Evolutionary conservation across 208 protist species (phyloP).

Genomic region (Trypanosoma boissoni): DNA sequence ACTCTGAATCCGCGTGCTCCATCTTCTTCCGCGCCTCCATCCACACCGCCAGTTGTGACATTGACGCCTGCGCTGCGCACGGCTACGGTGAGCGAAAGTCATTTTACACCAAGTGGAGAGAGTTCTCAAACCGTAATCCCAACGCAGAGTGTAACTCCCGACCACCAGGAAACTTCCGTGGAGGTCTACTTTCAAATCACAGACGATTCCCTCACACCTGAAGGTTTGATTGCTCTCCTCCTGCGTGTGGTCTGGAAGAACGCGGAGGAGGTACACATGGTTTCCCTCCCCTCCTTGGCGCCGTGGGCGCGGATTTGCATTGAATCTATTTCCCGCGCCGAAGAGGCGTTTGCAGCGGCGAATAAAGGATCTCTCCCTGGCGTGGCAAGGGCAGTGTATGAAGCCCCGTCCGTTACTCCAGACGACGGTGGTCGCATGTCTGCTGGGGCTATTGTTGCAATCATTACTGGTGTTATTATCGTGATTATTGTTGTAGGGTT

Average conservation of each 20-base stretch:
- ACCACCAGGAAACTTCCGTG: background rate
- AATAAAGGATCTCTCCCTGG: slow-evolving; percentile 5
- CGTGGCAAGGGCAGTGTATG: slow-evolving; percentile 6
- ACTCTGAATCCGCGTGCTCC: no score
- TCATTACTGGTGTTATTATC: slow-evolving; percentile 4
- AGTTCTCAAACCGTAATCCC: no score
- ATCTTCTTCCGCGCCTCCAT: background rate
- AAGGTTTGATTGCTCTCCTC: background rate
- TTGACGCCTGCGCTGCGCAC: background rate
- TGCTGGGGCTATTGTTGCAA: background rate
- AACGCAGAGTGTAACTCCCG: no score
- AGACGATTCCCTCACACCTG: background rate
- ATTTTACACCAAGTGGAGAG: no score
- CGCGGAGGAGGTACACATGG: background rate
- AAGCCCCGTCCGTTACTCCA: background rate
- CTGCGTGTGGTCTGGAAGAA: background rate
- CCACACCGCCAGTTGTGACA: background rate
- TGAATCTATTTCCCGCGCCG: background rate
- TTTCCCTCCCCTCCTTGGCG: no score
- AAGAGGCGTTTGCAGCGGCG: background rate
- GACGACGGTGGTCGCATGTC: background rate
- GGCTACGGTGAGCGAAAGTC: no score
- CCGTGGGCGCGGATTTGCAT: slow-evolving; percentile 8
- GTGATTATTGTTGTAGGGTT: slow-evolving; percentile 2
- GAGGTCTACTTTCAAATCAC: slow-evolving; percentile 12